A percentile compares a stretch with the other conserved stretches of the same genome.
Conservation (phyloP, 2,329 filamentous ascomycete genomes). For the Ophiostoma quercus region DNA sequence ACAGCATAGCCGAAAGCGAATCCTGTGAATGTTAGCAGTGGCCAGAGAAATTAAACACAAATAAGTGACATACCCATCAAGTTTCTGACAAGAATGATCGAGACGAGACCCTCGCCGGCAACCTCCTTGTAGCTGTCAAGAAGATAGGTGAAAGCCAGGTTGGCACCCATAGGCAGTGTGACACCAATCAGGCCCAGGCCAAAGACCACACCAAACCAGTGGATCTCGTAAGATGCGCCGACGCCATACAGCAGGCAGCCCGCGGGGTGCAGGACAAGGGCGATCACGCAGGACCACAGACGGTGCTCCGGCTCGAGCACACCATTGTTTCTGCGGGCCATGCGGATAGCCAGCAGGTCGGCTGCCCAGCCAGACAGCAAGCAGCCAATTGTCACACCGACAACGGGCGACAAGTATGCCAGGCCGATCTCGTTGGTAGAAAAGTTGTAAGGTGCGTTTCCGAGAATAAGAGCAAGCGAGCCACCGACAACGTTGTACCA, state of each 20-base stretch:
- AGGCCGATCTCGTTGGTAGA: constrained; percentile 26
- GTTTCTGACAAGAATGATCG: constrained; percentile 1
- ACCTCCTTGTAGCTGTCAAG: constrained; percentile 13
- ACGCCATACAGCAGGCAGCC: constrained; percentile 47
- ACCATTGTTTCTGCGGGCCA: constrained; percentile 40
- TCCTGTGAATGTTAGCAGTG: neutral
- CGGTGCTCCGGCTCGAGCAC: constrained; percentile 34
- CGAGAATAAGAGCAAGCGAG: constrained; percentile 27
- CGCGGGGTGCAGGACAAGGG: constrained; percentile 29
- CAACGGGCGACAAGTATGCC: constrained; percentile 27
- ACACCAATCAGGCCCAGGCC: constrained; percentile 34
- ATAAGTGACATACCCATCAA: constrained; percentile 4
- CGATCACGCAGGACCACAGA: constrained; percentile 30
- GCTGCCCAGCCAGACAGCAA: constrained; percentile 28
- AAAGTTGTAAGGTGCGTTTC: constrained; percentile 29
- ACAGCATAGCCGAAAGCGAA: constrained; percentile 11
- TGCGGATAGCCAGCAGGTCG: constrained; percentile 29
- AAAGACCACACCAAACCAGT: constrained; percentile 41
- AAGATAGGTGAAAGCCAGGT: constrained; percentile 4
- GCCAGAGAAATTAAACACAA: neutral
- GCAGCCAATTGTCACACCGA: constrained; percentile 28
- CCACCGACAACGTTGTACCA: constrained; percentile 32
- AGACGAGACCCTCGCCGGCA: constrained; percentile 1
- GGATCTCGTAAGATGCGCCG: constrained; percentile 39
- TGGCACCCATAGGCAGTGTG: constrained; percentile 7